phyloP scores from a whole-genome alignment of 2,329 filamentous ascomycete genomes.

The Pseudogymnoascus sp. region DNA sequence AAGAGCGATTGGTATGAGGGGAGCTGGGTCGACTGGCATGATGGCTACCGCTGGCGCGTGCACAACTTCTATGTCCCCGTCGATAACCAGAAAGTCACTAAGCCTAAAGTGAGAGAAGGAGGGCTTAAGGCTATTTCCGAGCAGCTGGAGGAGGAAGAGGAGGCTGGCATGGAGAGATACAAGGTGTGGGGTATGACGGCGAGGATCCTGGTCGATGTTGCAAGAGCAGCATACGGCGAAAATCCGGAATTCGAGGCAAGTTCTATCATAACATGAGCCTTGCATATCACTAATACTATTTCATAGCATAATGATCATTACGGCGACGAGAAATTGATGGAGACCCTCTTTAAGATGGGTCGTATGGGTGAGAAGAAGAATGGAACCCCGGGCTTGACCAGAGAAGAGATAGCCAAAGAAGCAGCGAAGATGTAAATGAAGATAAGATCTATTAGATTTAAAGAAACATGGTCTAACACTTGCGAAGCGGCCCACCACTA shows the following conservation, averaged over 20 bases:
- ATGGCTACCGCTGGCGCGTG: constrained; percentile 63
- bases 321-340: constrained; percentile 57
- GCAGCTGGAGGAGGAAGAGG: constrained; percentile 38
- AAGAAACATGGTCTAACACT: not conserved
- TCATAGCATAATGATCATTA: constrained; percentile 24
- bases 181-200: constrained; percentile 95
- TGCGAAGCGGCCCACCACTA: not conserved
- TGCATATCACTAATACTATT: not conserved
- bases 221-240: constrained; percentile 71
- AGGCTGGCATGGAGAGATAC: constrained; percentile 50
- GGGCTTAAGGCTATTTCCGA: constrained; percentile 38
- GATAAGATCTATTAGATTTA: constrained; percentile 1
- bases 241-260: constrained; percentile 70
- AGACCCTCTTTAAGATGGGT: constrained; percentile 45
- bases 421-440: not conserved
- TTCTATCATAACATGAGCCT: not conserved
- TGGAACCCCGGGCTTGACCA: not conserved
- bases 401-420: constrained; percentile 2
- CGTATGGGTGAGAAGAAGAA: constrained; percentile 41
- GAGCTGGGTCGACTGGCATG: constrained; percentile 71
- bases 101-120: constrained; percentile 37
- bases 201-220: constrained; percentile 79
- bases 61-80: constrained; percentile 91
- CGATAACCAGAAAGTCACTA: constrained; percentile 58
- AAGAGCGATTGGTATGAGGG: constrained; percentile 69